phyloP scores from a whole-genome alignment of 441 rosid genomes.

The Croton laevigatus region DNA sequence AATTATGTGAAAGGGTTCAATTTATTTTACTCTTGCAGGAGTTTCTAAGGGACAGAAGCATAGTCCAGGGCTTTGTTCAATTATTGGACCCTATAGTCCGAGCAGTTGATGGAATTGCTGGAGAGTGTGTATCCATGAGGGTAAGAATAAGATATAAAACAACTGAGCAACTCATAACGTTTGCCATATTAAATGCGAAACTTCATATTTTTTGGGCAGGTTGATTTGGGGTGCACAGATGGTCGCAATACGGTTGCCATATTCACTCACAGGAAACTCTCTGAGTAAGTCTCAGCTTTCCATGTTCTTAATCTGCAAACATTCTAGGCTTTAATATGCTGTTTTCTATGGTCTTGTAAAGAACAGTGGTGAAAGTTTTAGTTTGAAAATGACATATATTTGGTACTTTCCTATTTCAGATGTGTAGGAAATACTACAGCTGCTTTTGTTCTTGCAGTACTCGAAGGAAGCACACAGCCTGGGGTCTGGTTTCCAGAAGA shows the following conservation, averaged over 20 bases:
- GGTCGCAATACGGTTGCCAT: conserved; percentile 64
- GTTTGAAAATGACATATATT: too few species aligned
- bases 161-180: conserved; percentile 9
- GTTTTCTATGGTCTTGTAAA: too few species aligned
- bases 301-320: neutral
- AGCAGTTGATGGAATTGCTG: conserved; percentile 71
- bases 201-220: conserved; percentile 35
- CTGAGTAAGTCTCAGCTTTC: conserved; percentile 47
- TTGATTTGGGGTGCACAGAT: conserved; percentile 83
- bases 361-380: too few species aligned
- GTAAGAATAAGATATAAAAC: conserved; percentile 32
- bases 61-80: conserved; percentile 72
- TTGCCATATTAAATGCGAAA: neutral
- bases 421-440: conserved; percentile 70
- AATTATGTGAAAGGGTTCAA: neutral
- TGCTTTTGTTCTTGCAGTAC: conserved; percentile 75
- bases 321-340: too few species aligned
- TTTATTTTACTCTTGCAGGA: conserved; percentile 48
- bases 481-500: conserved; percentile 99
- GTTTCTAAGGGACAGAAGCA: conserved; percentile 64
- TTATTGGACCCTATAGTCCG: conserved; percentile 81
- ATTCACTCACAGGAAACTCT: conserved; percentile 75
- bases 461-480: conserved; percentile 85
- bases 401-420: conserved; percentile 33
- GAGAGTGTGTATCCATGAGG: conserved; percentile 93